phyloP scores from a whole-genome alignment of 345 rosid species.

The Eucalyptus albens region DNA sequence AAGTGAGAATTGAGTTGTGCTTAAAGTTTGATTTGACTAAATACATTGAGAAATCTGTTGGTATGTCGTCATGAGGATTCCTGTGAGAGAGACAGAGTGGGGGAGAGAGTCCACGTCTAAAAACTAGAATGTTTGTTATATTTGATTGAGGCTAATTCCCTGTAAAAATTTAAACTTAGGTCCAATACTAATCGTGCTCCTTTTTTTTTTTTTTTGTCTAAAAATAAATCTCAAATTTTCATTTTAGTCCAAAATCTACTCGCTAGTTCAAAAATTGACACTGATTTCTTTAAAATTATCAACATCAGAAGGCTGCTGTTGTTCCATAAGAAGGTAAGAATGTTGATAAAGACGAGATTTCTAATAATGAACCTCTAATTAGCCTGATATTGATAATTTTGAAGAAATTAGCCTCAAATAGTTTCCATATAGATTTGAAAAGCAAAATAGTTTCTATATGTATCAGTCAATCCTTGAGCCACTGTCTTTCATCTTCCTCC shows the following conservation, averaged over 20 bases:
- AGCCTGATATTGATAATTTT: neutral
- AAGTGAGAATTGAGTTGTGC: neutral
- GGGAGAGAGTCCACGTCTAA: neutral
- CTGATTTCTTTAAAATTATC: neutral
- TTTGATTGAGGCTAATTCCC: neutral
- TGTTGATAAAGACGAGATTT: fast-evolving
- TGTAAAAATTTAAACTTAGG: neutral
- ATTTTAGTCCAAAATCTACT: neutral
- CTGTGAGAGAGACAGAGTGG: neutral
- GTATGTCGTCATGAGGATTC: neutral
- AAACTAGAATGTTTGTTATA: too few relatives aligned
- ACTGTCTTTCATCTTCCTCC: neutral
- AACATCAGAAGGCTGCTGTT: neutral
- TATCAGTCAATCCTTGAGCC: neutral
- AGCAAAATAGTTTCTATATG: neutral
- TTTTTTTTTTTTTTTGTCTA: neutral
- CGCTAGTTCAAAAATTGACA: fast-evolving
- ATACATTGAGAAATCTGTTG: neutral
- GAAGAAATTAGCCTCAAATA: neutral
- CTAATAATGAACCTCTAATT: neutral
- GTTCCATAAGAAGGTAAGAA: neutral
- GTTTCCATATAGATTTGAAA: neutral
- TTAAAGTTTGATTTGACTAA: neutral
- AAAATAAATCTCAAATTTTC: neutral
- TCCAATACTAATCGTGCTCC: too few relatives aligned